Base-by-base conservation (phyloP, 2,329 filamentous ascomycete species). In the Aureobasidium subglaciale region DNA sequence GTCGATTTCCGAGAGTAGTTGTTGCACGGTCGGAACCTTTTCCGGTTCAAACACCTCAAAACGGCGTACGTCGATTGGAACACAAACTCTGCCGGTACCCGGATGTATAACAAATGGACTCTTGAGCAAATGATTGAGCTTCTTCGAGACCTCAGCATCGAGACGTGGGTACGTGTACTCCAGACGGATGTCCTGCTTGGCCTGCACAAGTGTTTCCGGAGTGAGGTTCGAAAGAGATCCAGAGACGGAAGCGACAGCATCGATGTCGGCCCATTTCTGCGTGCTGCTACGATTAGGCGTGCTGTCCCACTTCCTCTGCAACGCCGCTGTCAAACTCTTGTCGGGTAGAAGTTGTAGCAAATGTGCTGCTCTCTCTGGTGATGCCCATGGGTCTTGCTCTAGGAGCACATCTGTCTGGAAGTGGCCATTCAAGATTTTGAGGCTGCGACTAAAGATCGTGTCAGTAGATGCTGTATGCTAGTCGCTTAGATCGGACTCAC, bases 121-220 rank as follows among this genome's bases (percentile, higher is more conserved):
- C 70, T 99, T 99, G 63, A 99, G 84, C 79, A 99, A 83, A 79
- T 99, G 93, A 75, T 96, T 97, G 56, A 95, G 83, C 70, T 96
- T 96, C 78, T 97, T 97, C 67, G 88, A 93, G 68, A 99, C 93
- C 71, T 96, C 90, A 59, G 93, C 91, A 77, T 99, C 93, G 55
- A 99, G 87, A 35, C 93, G 86, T 3, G 93, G 93, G 71, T 99
- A 99, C 6, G 93, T 96, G 73, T 99, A 97, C 73, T 99, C 93
- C 27, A 99, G 82, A 3, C 97, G 85, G 59, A 99, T 88, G 67
- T 97, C 93, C 70, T 96, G 90, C 73, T 96, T 97, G 20, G 90
- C 90, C 65, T 96, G 89, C 8, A 87, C 80, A 11, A 99, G 79
- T 2, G 85, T 83, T 60, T 80, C 83, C 0, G 66, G 59, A 5